Evolutionary conservation across 768 basidiomycete species (phyloP).

Genomic region (Mycena sanguinolenta): DNA sequence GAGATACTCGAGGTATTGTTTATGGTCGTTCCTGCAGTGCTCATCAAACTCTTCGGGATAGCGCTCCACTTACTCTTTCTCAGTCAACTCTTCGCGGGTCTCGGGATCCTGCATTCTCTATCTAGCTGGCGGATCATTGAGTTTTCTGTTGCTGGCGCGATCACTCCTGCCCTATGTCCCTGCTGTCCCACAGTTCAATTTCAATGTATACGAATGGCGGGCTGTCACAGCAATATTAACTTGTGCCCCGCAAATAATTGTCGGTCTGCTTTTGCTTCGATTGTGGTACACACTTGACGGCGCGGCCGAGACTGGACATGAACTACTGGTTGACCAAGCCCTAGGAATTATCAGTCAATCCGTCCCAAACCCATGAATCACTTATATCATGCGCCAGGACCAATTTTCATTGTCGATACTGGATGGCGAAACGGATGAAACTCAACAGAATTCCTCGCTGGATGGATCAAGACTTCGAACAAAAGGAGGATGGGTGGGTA

Average conservation of each 20-base stretch:
- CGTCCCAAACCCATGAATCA: background rate
- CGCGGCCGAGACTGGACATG: slow-evolving; percentile 18
- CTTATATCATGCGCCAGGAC: slow-evolving; percentile 2
- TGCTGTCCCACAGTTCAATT: slow-evolving; percentile 3
- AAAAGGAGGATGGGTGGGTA: background rate
- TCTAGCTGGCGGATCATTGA: too few species aligned
- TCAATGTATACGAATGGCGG: slow-evolving; percentile 4
- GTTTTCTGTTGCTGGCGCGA: too few species aligned
- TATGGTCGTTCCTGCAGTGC: too few species aligned
- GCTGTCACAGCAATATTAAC: background rate
- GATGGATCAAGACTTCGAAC: background rate
- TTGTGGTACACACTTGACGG: slow-evolving; percentile 15
- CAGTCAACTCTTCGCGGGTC: too few species aligned
- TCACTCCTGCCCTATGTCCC: too few species aligned
- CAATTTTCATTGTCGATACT: slow-evolving; percentile 8
- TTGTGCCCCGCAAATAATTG: background rate
- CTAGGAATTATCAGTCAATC: background rate
- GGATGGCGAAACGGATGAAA: slow-evolving; percentile 11
- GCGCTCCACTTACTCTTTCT: too few species aligned
- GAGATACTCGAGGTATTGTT: too few species aligned
- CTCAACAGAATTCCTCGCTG: background rate
- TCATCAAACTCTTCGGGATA: too few species aligned
- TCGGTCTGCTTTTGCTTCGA: background rate
- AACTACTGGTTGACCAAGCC: slow-evolving; percentile 10
- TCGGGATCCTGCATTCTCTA: too few species aligned